Evolutionary conservation across 306 rosid genomes (phyloP), one percentile per base, ranked within the genome.

Genomic region (Glycine latifolia): DNA sequence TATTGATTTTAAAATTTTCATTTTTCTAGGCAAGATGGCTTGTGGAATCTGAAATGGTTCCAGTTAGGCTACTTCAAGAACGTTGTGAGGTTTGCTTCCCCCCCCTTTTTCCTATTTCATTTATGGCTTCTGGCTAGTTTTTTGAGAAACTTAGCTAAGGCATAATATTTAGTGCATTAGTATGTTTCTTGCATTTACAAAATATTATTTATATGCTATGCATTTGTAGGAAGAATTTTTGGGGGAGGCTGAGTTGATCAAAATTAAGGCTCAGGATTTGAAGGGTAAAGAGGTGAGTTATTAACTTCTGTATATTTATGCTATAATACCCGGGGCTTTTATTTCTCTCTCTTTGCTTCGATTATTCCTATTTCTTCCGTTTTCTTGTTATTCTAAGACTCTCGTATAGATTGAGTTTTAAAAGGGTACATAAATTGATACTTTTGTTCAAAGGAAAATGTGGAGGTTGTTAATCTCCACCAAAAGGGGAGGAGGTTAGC

Each of bases 181-280:
- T 71, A 55, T n/a, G 61, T 35, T 63, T 77, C 54, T 15, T 76
- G 16, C 63, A 37, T 77, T 67, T 59, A 71, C 16, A 76, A 15
- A 37, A n/a, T 63, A 78, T 41, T 78, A 56, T 33, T 16, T 31
- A 33, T 80, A 67, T 81, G 50, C 17, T 76, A 26, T 68, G 55
- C 76, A 53, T 84, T 10, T 85, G 80, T 80, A 95, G 99, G 99
- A 95, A 87, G 99, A 95, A 78, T 95, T 95, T 88, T 86, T 95
- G 74, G 91, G 97, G 82, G 99, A 95, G 86, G 98, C 99, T 71
- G 99, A 95, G 80, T 86, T 95, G 92, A 93, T 93, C 79, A 95
- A 95, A 91, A 89, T 91, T 71, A 95, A 91, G 88, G 99, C 99
- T 69, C 99, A 93, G 78, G 99, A 95, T 41, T 85, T 95, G 88